Evolutionary conservation across 2,329 filamentous ascomycete species (phyloP).

Genomic region (Trichoderma asperellum): DNA sequence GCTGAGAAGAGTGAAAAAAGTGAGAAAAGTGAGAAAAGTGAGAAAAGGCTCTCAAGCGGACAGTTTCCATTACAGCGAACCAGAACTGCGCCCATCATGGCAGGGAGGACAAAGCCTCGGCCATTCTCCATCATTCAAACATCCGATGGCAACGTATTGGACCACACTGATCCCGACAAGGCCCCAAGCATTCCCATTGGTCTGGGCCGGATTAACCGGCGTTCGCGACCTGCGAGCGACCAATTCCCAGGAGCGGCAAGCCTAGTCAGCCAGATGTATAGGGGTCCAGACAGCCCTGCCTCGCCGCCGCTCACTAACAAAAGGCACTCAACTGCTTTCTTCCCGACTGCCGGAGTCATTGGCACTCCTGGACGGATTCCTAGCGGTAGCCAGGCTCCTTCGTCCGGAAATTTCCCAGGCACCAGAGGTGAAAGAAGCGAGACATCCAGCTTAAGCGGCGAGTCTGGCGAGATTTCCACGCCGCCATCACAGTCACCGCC

Average conservation of each 20-base stretch:
- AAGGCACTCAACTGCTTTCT: conserved; percentile 67
- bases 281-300: conserved; percentile 67
- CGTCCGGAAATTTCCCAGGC: conserved; percentile 70
- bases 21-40: conserved; percentile 26
- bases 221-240: conserved; percentile 64
- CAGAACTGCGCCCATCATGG: conserved; percentile 59
- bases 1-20: not conserved
- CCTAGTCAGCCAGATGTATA: conserved; percentile 89
- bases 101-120: conserved; percentile 53
- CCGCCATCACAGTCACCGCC: conserved; percentile 59
- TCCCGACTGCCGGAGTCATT: conserved; percentile 53
- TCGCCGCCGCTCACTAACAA: conserved; percentile 63
- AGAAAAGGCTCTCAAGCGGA: conserved; percentile 41
- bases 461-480: conserved; percentile 60
- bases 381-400: conserved; percentile 51
- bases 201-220: conserved; percentile 57
- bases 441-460: conserved; percentile 68
- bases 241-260: conserved; percentile 67
- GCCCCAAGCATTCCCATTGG: conserved; percentile 76
- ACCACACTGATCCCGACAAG: conserved; percentile 69
- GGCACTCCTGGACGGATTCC: conserved; percentile 60
- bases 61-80: conserved; percentile 63
- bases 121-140: conserved; percentile 62
- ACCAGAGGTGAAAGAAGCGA: conserved; percentile 68
- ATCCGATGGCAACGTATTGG: conserved; percentile 42